Percentiles rank a stretch among this genome's conserved stretches.
Conservation (phyloP, 1,284 basidiomycete genomes). For the Tylopilus orsonianus region DNA sequence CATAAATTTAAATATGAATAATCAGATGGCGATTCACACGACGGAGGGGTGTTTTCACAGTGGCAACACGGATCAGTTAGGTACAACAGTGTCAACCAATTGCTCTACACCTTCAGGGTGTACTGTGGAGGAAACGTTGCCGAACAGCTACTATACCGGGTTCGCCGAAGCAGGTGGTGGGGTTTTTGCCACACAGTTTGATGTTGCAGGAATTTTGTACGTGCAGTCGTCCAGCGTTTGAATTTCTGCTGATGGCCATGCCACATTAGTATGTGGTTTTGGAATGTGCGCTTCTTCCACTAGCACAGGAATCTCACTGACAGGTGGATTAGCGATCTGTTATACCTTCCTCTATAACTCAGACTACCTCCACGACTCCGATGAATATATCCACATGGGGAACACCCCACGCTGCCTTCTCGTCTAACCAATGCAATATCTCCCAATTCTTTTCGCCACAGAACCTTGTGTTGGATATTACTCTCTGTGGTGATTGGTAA, state of each 20-base stretch:
- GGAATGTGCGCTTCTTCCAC: conserved; percentile 51
- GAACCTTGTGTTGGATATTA: conserved; percentile 56
- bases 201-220: conserved; percentile 56
- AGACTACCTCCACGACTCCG: conserved; percentile 39
- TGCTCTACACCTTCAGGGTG: conserved; percentile 62
- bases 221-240: conserved; percentile 34
- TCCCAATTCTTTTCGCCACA: conserved; percentile 51
- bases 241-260: conserved; percentile 3
- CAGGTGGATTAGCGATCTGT: conserved; percentile 38
- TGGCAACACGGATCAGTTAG: conserved; percentile 34
- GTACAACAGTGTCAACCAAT: conserved; percentile 38
- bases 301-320: not conserved
- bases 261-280: conserved; percentile 67
- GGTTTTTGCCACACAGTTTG: conserved; percentile 71
- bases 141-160: conserved; percentile 56
- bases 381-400: conserved; percentile 56
- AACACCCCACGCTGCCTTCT: conserved; percentile 52
- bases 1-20: conserved; percentile 47
- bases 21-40: conserved; percentile 66
- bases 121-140: conserved; percentile 55
- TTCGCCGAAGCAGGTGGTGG: conserved; percentile 72
- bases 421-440: conserved; percentile 44
- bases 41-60: conserved; percentile 41
- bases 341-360: conserved; percentile 42
- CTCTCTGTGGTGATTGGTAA: conserved; percentile 56